Percentiles rank a stretch among this genome's conserved stretches.
Evolutionary conservation across 1,284 basidiomycete species (phyloP).

Genomic region (Fomitopsis palustris): DNA sequence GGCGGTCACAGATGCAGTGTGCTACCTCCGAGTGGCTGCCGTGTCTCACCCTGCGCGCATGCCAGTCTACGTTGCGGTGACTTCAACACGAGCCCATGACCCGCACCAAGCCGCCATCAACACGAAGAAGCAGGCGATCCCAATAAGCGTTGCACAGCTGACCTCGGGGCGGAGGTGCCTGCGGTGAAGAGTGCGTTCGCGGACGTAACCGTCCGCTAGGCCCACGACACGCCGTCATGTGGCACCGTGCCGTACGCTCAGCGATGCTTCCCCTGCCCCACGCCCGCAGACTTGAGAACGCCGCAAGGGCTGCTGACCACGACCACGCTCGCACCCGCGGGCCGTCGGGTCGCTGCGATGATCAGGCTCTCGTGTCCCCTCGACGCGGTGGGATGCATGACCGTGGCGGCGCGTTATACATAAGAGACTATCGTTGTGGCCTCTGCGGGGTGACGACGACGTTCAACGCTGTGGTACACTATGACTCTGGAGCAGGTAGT

Average conservation of each 20-base stretch:
- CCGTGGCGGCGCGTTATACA: neutral
- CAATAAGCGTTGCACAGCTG: neutral
- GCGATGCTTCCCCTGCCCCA: neutral
- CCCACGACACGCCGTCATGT: neutral
- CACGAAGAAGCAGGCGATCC: neutral
- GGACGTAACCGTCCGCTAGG: neutral
- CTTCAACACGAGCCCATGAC: too few species aligned
- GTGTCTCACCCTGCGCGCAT: too few species aligned
- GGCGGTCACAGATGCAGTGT: too few species aligned
- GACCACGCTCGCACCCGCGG: neutral
- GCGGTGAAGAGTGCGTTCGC: neutral
- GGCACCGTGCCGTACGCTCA: neutral
- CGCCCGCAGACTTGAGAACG: neutral
- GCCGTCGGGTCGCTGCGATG: neutral
- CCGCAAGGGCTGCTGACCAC: neutral
- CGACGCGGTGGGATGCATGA: neutral
- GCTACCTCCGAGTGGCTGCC: too few species aligned
- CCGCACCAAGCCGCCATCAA: neutral
- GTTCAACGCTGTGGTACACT: neutral
- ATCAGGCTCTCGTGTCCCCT: neutral
- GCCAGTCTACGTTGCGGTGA: too few species aligned
- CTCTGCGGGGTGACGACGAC: neutral
- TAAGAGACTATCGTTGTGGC: too few species aligned
- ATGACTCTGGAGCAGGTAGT: neutral
- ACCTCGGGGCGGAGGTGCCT: neutral